Evolutionary conservation across 2,329 filamentous ascomycete species (phyloP), one percentile per base, ranked within the genome.

Genomic region (Diaporthe velutina): DNA sequence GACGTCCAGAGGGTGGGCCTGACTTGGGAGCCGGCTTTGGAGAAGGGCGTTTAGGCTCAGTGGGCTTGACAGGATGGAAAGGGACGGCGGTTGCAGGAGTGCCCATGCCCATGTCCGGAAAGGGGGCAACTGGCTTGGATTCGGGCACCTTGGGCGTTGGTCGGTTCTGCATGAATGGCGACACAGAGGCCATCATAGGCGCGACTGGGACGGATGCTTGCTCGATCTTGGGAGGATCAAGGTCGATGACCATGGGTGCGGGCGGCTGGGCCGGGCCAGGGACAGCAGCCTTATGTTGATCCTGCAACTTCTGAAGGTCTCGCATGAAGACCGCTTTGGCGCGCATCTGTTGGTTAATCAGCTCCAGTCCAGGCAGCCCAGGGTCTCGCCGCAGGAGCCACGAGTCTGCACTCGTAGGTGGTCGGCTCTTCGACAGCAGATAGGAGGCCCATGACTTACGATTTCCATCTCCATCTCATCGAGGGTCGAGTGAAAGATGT

Each of bases 381-480:
- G 38, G 45, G 8, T 28, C 50, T 22, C n/a, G 28, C 19, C 12
- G 33, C 9, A 12, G 4, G 25, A 40, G 64, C 33, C 64, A 40
- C 17, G 33, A n/a, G 45, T 28, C 48, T 19, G 64, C 22, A 13
- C n/a, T 28, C 15, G 33, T 22, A 38, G 45, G 10, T 40, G 33
- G 15, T 40, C 15, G n/a, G 22, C 9, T 28, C 25, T 19, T 28
- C 33, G 48, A 13, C 48, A 38, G 6, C 33, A 22, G 45, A 12
- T 19, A 40, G 55, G 52, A 48, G 54, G 25, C 17, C 22, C 25
- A n/a, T 28, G 42, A 45, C 75, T 75, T 55, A 76, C 75, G 30
- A 76, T 75, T 40, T 76, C 74, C 12, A 73, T 70, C 55, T 76
- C 75, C 66, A 76, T 67, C 17, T 76, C 74, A 42, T 76, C 75